These are phyloP conservation scores for Penicillium freii DNA, from an alignment of 2,329 filamentous ascomycete species.

Conservation along the genomic window DNA sequence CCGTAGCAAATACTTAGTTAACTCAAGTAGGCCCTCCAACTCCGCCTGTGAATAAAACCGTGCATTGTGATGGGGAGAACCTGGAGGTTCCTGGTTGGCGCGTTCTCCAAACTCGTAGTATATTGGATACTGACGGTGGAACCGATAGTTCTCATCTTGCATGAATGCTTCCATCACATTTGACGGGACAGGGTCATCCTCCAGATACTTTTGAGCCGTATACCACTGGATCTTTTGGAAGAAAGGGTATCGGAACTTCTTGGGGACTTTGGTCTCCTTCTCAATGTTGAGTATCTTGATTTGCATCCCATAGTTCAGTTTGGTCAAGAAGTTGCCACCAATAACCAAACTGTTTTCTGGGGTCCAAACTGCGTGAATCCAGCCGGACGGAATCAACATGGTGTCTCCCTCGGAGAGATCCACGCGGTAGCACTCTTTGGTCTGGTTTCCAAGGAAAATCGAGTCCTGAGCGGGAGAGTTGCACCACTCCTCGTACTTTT, in stretches of 20 bases:
- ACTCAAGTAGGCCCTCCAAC: slow-evolving; percentile 58
- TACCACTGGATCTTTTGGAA: slow-evolving; percentile 72
- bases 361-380: slow-evolving; percentile 72
- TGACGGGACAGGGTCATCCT: slow-evolving; percentile 62
- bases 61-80: slow-evolving; percentile 55
- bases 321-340: slow-evolving; percentile 67
- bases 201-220: slow-evolving; percentile 61
- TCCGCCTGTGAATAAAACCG: slow-evolving; percentile 64
- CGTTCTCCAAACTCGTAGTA: slow-evolving; percentile 60
- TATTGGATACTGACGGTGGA: slow-evolving; percentile 54
- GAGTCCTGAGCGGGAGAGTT: slow-evolving; percentile 65
- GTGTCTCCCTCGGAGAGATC: slow-evolving; percentile 66
- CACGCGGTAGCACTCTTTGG: slow-evolving; percentile 65
- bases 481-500: slow-evolving; percentile 71
- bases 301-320: slow-evolving; percentile 65
- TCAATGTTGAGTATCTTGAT: slow-evolving; percentile 65
- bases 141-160: slow-evolving; percentile 53
- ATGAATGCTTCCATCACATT: slow-evolving; percentile 56
- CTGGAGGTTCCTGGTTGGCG: slow-evolving; percentile 51
- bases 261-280: slow-evolving; percentile 63
- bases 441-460: slow-evolving; percentile 63
- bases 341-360: slow-evolving; percentile 68
- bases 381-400: slow-evolving; percentile 68
- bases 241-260: slow-evolving; percentile 65
- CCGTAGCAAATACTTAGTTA: slow-evolving; percentile 61